phyloP scores from a whole-genome alignment of 495 filamentous ascomycete genomes.

The Pyrenula aspistea region DNA sequence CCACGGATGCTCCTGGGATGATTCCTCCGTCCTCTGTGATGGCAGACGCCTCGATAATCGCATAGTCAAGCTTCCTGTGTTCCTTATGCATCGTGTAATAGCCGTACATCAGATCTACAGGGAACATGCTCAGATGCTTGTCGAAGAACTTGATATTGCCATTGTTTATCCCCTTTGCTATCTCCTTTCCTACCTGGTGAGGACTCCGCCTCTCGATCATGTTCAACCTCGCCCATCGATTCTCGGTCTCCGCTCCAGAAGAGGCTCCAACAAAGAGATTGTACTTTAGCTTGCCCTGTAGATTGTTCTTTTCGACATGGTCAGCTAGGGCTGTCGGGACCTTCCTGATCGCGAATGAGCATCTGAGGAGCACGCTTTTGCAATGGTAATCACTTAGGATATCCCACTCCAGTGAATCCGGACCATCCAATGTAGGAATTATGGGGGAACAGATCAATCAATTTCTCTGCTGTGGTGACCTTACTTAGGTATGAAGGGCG shows the following conservation, averaged over 20 bases:
- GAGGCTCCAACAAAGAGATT: slow-evolving; percentile 81
- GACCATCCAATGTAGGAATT: slow-evolving; percentile 79
- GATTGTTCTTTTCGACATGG: slow-evolving; percentile 78
- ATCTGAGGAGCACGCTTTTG: neutral
- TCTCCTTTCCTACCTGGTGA: slow-evolving; percentile 87
- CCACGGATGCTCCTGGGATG: slow-evolving; percentile 78
- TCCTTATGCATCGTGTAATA: slow-evolving; percentile 72
- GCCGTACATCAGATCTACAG: slow-evolving; percentile 56
- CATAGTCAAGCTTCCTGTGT: slow-evolving; percentile 64
- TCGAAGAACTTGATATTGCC: slow-evolving; percentile 89
- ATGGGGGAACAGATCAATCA: slow-evolving; percentile 71
- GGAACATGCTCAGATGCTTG: slow-evolving; percentile 88
- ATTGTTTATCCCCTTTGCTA: slow-evolving; percentile 81
- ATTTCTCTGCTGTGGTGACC: slow-evolving; percentile 65
- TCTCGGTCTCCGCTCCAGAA: slow-evolving; percentile 83
- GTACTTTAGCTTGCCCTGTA: slow-evolving; percentile 76
- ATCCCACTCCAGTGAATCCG: slow-evolving; percentile 85
- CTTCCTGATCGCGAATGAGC: slow-evolving; percentile 37
- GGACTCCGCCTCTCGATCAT: slow-evolving; percentile 83
- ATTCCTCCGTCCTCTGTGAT: slow-evolving; percentile 91
- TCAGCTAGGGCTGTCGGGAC: slow-evolving; percentile 76
- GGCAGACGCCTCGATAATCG: slow-evolving; percentile 75
- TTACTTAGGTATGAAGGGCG: slow-evolving; percentile 71
- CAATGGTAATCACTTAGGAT: slow-evolving; percentile 59
- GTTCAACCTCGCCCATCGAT: slow-evolving; percentile 72